A percentile compares a stretch with the other conserved stretches of the same genome.
phyloP scores from a whole-genome alignment of 352 stramenopile species.

The Phytophthora tentaculata region DNA sequence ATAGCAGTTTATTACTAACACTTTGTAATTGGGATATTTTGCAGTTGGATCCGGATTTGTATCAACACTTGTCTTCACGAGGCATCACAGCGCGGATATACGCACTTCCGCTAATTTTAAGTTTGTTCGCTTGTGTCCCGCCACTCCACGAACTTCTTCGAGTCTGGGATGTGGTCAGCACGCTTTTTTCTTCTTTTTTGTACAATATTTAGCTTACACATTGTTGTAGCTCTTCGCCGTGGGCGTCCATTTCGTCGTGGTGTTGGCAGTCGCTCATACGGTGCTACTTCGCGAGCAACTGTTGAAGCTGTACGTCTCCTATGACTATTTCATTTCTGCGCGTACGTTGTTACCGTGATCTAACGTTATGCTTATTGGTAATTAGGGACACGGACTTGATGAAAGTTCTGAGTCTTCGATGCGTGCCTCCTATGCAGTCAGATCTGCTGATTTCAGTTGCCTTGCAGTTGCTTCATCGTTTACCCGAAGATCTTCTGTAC shows the following conservation, averaged over 20 bases:
- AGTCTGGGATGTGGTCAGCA: conserved; percentile 93
- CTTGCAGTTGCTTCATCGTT: conserved; percentile 83
- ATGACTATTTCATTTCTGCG: not conserved
- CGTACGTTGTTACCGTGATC: not conserved
- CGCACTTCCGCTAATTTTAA: conserved; percentile 88
- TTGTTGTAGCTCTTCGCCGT: conserved; percentile 84
- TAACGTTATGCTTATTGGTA: conserved; percentile 6
- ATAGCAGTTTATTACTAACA: not conserved
- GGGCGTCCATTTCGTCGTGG: conserved; percentile 91
- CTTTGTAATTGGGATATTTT: not conserved
- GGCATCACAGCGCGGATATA: conserved; percentile 90
- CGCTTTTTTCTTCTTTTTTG: too few species aligned
- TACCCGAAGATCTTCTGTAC: conserved; percentile 85
- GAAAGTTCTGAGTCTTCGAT: conserved; percentile 89
- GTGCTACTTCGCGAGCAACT: conserved; percentile 88
- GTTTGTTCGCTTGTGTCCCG: conserved; percentile 90
- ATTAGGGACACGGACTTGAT: conserved; percentile 86
- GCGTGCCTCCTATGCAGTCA: conserved; percentile 78
- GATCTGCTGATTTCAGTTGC: conserved; percentile 88
- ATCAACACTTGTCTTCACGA: conserved; percentile 71
- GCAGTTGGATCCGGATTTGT: conserved; percentile 83
- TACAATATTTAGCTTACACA: not conserved
- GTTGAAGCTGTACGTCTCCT: conserved; percentile 69
- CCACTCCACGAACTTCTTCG: conserved; percentile 88
- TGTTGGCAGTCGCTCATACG: conserved; percentile 89